Conservation (phyloP, 2,329 filamentous ascomycete genomes). For the Chrysoporthe puriensis region DNA sequence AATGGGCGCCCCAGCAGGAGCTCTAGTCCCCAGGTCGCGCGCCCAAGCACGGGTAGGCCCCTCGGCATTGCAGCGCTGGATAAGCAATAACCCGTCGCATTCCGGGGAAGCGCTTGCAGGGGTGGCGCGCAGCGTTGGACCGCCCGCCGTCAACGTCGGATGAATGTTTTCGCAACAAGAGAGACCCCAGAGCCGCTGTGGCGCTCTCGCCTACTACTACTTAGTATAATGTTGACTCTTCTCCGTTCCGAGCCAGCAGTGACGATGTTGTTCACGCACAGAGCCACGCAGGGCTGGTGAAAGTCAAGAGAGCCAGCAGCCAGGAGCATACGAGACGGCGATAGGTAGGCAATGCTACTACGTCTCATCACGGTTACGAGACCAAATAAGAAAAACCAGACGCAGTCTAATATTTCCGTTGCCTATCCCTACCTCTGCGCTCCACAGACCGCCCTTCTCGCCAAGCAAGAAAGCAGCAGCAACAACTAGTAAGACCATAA, state of each 20-base stretch:
- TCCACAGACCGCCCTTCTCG: slow-evolving; percentile 3
- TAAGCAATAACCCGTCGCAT: slow-evolving; percentile 26
- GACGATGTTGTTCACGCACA: too few relatives aligned
- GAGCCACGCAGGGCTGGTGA: too few relatives aligned
- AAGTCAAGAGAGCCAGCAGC: too few relatives aligned
- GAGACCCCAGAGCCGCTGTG: not conserved
- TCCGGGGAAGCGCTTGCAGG: slow-evolving; percentile 9
- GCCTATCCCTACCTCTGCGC: not conserved
- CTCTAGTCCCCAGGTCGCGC: not conserved
- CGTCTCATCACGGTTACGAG: too few relatives aligned
- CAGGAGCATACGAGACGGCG: too few relatives aligned
- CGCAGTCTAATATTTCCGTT: slow-evolving; percentile 5
- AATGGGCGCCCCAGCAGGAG: not conserved
- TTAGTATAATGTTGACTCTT: too few relatives aligned
- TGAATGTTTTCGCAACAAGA: slow-evolving; percentile 23
- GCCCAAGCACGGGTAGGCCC: slow-evolving; percentile 13
- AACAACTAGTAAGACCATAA: not conserved
- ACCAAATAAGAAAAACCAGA: slow-evolving; percentile 4
- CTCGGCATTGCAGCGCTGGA: slow-evolving; percentile 21
- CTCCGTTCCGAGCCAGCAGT: too few relatives aligned
- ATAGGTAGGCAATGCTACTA: not conserved
- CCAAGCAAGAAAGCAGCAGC: not conserved
- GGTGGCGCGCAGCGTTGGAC: not conserved
- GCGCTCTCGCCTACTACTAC: not conserved
- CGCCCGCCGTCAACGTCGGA: slow-evolving; percentile 16